phyloP scores from a whole-genome alignment of 2,329 filamentous ascomycete genomes.

The Drechslera avenae region DNA sequence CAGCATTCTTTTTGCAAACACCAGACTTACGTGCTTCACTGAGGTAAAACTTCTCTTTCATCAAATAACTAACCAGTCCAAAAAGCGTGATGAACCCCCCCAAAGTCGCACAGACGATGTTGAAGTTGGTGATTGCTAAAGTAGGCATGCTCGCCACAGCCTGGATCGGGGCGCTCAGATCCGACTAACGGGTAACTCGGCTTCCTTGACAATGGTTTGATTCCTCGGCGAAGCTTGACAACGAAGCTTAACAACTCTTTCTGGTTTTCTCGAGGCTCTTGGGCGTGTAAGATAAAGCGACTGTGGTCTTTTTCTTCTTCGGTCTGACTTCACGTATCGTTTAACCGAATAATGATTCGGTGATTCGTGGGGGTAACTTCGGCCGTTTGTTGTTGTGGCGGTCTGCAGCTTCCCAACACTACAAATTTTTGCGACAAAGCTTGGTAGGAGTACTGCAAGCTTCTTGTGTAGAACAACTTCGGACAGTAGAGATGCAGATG shows the following conservation, averaged over 20 bases:
- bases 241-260: slow-evolving; percentile 4
- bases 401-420: background rate
- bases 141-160: slow-evolving; percentile 58
- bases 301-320: background rate
- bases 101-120: slow-evolving; percentile 78
- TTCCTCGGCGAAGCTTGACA: slow-evolving; percentile 14
- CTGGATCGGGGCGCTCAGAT: background rate
- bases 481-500: background rate
- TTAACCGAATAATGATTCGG: background rate
- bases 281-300: background rate
- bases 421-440: background rate
- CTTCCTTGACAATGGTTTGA: slow-evolving; percentile 3
- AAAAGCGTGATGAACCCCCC: slow-evolving; percentile 92
- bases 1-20: background rate
- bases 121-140: slow-evolving; percentile 75
- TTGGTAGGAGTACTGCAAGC: background rate
- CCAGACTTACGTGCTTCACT: slow-evolving; percentile 78
- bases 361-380: background rate
- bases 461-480: background rate
- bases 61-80: slow-evolving; percentile 83
- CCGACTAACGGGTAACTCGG: slow-evolving; percentile 4
- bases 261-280: background rate
- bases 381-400: background rate
- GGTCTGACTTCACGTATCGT: background rate
- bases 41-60: slow-evolving; percentile 89